Conservation (phyloP, 371 early-diverging fungal species). For the Globomyces sp. region DNA sequence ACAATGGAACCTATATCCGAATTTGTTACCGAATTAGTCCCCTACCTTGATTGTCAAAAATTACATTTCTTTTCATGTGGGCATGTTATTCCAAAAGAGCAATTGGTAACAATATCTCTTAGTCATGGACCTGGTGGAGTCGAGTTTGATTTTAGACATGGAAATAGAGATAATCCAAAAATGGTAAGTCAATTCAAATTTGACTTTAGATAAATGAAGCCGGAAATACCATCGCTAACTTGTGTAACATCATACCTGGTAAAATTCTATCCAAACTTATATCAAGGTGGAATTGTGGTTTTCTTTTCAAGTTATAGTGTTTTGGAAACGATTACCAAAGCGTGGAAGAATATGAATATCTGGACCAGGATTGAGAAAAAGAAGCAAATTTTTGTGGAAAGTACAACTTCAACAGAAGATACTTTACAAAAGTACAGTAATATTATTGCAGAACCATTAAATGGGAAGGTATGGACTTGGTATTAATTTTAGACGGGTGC, state of each 20-base stretch:
- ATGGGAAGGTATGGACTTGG: neutral
- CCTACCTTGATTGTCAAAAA: constrained; percentile 41
- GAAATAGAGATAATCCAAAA: constrained; percentile 54
- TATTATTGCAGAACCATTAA: neutral
- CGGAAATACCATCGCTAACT: constrained; percentile 67
- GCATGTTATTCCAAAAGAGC: constrained; percentile 70
- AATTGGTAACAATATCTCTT: constrained; percentile 64
- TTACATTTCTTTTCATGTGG: constrained; percentile 73
- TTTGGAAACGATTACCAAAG: constrained; percentile 63
- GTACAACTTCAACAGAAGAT: neutral
- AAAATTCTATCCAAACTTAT: constrained; percentile 14
- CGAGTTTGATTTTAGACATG: constrained; percentile 69
- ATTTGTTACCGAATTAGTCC: constrained; percentile 51
- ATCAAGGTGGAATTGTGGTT: constrained; percentile 93
- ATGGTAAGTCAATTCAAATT: constrained; percentile 20
- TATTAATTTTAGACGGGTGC: constrained; percentile 56
- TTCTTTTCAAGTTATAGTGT: constrained; percentile 93
- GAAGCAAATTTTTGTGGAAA: constrained; percentile 53
- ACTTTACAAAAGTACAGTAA: neutral
- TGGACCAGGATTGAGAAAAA: constrained; percentile 49
- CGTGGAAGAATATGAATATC: constrained; percentile 58
- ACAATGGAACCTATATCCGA: constrained; percentile 87
- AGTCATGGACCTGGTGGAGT: constrained; percentile 62
- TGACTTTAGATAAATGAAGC: constrained; percentile 57
- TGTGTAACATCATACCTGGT: constrained; percentile 54